Base-by-base conservation (phyloP, 2,329 filamentous ascomycete genomes). In the Lasiodiplodia sp. region DNA sequence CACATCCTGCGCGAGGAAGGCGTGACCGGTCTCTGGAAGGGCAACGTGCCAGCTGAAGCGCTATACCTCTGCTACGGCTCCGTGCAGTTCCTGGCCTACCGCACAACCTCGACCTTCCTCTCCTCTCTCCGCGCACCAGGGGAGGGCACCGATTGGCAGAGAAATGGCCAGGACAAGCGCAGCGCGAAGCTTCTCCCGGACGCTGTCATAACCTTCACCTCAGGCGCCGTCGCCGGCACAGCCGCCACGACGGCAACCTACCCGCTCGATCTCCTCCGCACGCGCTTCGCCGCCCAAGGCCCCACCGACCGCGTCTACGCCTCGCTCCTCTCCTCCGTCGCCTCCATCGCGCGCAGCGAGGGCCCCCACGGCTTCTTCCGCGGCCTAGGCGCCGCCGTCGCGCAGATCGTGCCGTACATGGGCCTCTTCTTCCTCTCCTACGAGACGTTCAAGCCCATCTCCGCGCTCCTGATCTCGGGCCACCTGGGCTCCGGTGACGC, bases 261-360 rank as follows among this genome's bases (percentile, higher is more conserved):
- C 81, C 96, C 96, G 25, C 88, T 98, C 66, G 96, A 99, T 80
- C 87, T 99, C 14, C 85, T 99, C 49, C 90, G 96, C 69, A 99
- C 96, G 47, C 90, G 96, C 5, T 99, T 99, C 80, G 96, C 96
- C n/a, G 96, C 96, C 0, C 95, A 98, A 81, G 95, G 95, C 11
- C 90, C 81, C 71, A 85, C 93, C 68, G 44, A 47, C 18, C 89
- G 87, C 58, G 87, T 98, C n/a, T 98, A 99, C 78, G 74, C 82
- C 1, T 92, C 90, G 4, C 84, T 99, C 18, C 74, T 86, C 23
- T 82, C 85, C 18, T 93, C 93, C 2, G 77, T 98, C 7, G 80
- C 83, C 55, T 89, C 93, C 25, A 99, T 99, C 73, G 83, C 85
- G 18, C 84, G 84, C 4, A 86, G 92, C 70, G 96, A 99, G 82